Conservation (phyloP, 169 alveolate genomes). For the Eimeria zaria region DNA sequence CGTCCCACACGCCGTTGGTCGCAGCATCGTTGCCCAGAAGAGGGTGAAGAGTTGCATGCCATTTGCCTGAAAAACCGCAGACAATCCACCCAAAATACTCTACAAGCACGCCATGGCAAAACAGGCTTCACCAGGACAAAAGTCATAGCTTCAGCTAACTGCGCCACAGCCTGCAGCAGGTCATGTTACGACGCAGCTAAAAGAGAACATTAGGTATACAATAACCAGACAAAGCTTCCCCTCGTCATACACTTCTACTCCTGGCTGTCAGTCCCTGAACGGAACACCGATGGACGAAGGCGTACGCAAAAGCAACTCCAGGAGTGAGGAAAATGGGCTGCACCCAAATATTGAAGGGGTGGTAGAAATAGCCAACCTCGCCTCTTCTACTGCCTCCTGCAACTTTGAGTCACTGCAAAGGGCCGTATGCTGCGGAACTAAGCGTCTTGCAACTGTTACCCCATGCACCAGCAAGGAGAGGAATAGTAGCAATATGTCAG, state of each 20-base stretch:
- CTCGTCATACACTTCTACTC: background rate
- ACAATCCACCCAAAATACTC: background rate
- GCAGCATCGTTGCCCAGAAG: background rate
- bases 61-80: constrained; percentile 22
- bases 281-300: background rate
- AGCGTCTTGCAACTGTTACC: constrained; percentile 54
- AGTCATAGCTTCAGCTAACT: background rate
- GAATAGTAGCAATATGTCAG: constrained; percentile 57
- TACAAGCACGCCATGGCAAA: background rate
- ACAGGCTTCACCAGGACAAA: background rate
- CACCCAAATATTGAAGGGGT: constrained; percentile 74
- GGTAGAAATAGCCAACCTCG: constrained; percentile 53
- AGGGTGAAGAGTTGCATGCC: constrained; percentile 35
- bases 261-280: background rate
- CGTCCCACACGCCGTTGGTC: background rate
- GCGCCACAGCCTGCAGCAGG: background rate
- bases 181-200: background rate
- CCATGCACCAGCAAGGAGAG: constrained; percentile 68
- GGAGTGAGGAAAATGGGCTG: constrained; percentile 69
- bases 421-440: constrained; percentile 42
- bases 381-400: constrained; percentile 54
- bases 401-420: constrained; percentile 43
- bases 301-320: constrained; percentile 82
- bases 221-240: background rate
- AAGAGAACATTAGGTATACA: background rate